Base-by-base conservation (phyloP, 2,329 filamentous ascomycete genomes). In the Colletotrichum phormii region DNA sequence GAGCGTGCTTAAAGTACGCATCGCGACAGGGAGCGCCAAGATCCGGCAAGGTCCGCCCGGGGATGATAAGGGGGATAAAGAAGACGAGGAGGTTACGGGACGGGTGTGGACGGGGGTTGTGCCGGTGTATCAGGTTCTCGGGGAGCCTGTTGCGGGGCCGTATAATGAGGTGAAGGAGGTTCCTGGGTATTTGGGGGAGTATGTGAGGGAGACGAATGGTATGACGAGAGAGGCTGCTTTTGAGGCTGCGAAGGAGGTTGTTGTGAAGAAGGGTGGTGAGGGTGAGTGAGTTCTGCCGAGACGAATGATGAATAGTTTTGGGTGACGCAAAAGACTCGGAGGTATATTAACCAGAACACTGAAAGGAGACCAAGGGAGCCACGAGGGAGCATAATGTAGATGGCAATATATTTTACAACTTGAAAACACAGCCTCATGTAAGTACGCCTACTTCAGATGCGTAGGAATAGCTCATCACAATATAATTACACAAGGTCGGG, bases 11-110 rank as follows among this genome's bases (percentile, higher is more conserved):
- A 90, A 87, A 75, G 90, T 97, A 12, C 86, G 82, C 60, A 89
- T 97, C 72, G 86, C 88, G 18, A 90, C 89, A 62, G 95, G 93
- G 5, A 95, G 92, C 78, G 93, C 91, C 33, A 97, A 97, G 87
- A 85, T 93, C 54, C 86, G 93, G 8, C 85, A 87, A 29, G 94
- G 93, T 0, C 86, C 86, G 51, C 91, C 93, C 1, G 86, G 76
- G 84, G 89, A 91, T 64, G 87, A 89, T 15, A 83, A 78, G 71
- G 81, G 78, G 15, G 89, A 91, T 73, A 65, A 85, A 73, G 83
- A 84, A 68, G 81, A 90, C 72, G 79, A 79, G 13, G 81, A 79
- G 15, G 70, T 88, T 6, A 76, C 82, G n/a, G 79, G 77, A 3
- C 77, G 80, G 9, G 84, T 87, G 29, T 91, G 89, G 89, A 87